Evolutionary conservation across 1,284 basidiomycete species (phyloP), one percentile per base, ranked within the genome.

Genomic region (Cutaneotrichosporon cavernicola): DNA sequence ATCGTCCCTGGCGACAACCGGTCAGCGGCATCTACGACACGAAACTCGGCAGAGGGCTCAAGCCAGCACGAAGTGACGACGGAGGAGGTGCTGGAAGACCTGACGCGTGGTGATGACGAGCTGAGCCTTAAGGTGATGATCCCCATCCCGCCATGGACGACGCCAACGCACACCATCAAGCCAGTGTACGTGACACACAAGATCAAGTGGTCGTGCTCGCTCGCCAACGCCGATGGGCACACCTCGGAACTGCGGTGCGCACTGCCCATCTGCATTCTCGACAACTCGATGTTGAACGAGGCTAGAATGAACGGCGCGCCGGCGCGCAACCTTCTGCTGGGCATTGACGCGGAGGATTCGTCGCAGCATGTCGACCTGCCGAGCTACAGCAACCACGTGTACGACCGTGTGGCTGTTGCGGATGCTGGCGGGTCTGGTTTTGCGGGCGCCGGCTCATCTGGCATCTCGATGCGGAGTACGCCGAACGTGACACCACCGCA

Each of bases 211-310:
- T 81, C 79, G 14, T 82, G 82, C 71, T 82, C 90, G 58, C 89
- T 95, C 74, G 84, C 85, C 66, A 96, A 95, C 74, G 83, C 84
- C n/a, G 92, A 94, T 76, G 91, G 91, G 0, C 92, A 94, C 75
- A 89, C 88, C 1, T 94, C 91, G 3, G 92, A 96, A 80, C 84
- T 97, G 22, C 87, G 93, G 9, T 97, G 93, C 76, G 93, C 92
- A 0, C 84, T 97, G 1, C 94, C 93, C 0, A 82, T 97, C 43
- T 86, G 90, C 71, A 84, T 97, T 49, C 87, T 97, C 30, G 89
- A 93, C 69, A 73, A 85, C 65, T 82, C 85, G 10, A 81, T 94
- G 1, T 83, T 90, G 10, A 84, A 88, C 18, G 92, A 96, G 75
- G 89, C 91, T 0, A 84, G 87, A 50, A 81, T 84, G 0, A 85